Evolutionary conservation across 495 filamentous ascomycete species (phyloP), one percentile per base, ranked within the genome.

Genomic region (Podospora anserina): DNA sequence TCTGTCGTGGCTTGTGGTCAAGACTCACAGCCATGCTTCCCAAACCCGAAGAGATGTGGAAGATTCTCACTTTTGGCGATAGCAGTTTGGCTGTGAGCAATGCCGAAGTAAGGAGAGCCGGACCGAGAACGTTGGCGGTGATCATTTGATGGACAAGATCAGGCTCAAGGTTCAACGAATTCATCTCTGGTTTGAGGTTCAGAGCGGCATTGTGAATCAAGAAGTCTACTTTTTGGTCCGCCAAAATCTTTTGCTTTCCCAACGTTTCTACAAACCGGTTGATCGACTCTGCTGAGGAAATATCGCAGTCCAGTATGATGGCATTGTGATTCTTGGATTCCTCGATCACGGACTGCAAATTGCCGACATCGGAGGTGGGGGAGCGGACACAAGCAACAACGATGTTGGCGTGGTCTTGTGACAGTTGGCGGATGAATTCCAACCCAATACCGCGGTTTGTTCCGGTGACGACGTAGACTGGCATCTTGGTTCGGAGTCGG

Each of bases 361-460:
- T 71, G 60, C 53, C 63, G 54, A 83, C 75, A 55, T 76, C 72
- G 27, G 76, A 69, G 13, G 75, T 76, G 59, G 78, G 69, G 49
- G 81, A 78, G 34, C 85, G 82, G 2, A 80, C 77, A 19, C 77
- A 71, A 19, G 82, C 85, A n/a, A 88, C 69, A 72, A 88, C 74
- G 59, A 77, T 85, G 78, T 87, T 87, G 68, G 67, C 67, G 0
- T 73, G 6, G 53, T 80, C 68, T 55, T 70, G 65, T 34, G 80
- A 74, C 59, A 88, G 81, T 74, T 88, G 85, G 44, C 82, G 81
- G 26, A 86, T 76, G 66, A 86, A 82, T 65, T 87, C 85, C 71
- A 81, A 82, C 64, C 86, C 86, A 66, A 88, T 74, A 68, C 86
- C 85, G 28, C 83, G 82, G 73, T 86, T 85, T 16, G 84, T 81